Evolutionary conservation across 495 filamentous ascomycete species (phyloP).

Genomic region (Penicillium manginii): DNA sequence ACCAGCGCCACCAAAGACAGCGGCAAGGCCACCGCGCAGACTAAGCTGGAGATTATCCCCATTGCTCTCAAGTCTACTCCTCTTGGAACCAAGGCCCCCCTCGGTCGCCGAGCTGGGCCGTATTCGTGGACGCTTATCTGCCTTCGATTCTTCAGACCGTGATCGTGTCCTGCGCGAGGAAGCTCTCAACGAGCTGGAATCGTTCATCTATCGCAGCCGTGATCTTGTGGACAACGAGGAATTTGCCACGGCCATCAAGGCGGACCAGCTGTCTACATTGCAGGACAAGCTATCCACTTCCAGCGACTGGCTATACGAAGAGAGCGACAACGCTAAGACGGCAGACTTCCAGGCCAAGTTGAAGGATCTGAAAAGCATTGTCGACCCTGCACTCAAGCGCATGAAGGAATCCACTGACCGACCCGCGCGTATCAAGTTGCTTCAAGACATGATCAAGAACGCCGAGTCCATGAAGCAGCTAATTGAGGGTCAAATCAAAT

Average conservation of each 20-base stretch:
- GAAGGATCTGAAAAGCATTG: slow-evolving; percentile 70
- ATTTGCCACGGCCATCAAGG: slow-evolving; percentile 71
- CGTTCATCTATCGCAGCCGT: slow-evolving; percentile 86
- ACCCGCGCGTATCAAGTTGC: slow-evolving; percentile 63
- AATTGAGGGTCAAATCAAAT: slow-evolving; percentile 46
- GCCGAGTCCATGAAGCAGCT: slow-evolving; percentile 52
- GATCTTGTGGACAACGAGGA: slow-evolving; percentile 77
- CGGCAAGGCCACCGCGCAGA: slow-evolving; percentile 56
- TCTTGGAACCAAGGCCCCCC: slow-evolving; percentile 59
- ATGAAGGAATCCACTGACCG: slow-evolving; percentile 68
- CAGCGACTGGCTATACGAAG: slow-evolving; percentile 89
- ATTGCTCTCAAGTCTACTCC: slow-evolving; percentile 65
- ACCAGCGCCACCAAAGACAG: slow-evolving; percentile 52
- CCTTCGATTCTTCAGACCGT: slow-evolving; percentile 82
- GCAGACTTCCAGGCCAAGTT: slow-evolving; percentile 72
- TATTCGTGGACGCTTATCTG: slow-evolving; percentile 72
- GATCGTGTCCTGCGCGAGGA: slow-evolving; percentile 80
- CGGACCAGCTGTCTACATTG: slow-evolving; percentile 62
- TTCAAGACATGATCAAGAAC: slow-evolving; percentile 64
- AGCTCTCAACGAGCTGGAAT: slow-evolving; percentile 87
- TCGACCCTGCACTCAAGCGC: slow-evolving; percentile 68
- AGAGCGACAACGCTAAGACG: slow-evolving; percentile 74
- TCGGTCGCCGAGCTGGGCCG: slow-evolving; percentile 62
- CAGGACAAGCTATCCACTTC: slow-evolving; percentile 65
- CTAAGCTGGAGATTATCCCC: slow-evolving; percentile 70